Evolutionary conservation across 129 eudicot genomes (phyloP), one percentile per base, ranked within the genome.

Genomic region (Chrysanthemum makinoi): DNA sequence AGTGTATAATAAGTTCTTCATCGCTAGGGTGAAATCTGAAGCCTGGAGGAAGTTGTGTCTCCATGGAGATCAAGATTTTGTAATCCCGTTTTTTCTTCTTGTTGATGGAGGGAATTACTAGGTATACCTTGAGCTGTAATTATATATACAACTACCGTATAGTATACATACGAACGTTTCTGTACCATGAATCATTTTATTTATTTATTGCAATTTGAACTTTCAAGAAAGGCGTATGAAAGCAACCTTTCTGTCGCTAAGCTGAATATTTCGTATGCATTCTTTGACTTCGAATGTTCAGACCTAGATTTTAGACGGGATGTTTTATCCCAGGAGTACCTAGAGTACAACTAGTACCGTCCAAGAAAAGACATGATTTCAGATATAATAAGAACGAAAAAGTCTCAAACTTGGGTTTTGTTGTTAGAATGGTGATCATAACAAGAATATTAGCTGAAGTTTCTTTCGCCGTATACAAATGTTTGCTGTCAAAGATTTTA

Each of bases 1-100:
- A 84, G 72, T 84, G 80, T 22, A 84, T 10, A 20, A 80, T 84
- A 47, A 84, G 88, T 59, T 84, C 88, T 72, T 84, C 88, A 55
- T 84, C 88, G 0, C 85, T 76, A 3, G 84, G 88, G 62, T 83
- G 84, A 59, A 83, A 83, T 71, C 85, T 73, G 33, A 83, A 84
- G 28, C 83, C 85, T 0, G 85, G 83, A 50, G 88, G 88, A 72
- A 84, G 83, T 24, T 69, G 77, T 50, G 80, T 58, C 54, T 74
- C 83, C 86, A 82, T 78, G 71, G 79, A 77, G 24, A 52, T 66
- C 58, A 51, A 67, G 44, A 30, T 44, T 2, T 10, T 61, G 2
- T 54, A 5, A 14, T 17, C 47, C 18, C 17, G 50, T 59, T 53
- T 63, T 33, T 69, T 66, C 67, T 73, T 65, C 62, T 72, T 64